Evolutionary conservation across 2,329 filamentous ascomycete species (phyloP).

Genomic region (Onygena corvina): DNA sequence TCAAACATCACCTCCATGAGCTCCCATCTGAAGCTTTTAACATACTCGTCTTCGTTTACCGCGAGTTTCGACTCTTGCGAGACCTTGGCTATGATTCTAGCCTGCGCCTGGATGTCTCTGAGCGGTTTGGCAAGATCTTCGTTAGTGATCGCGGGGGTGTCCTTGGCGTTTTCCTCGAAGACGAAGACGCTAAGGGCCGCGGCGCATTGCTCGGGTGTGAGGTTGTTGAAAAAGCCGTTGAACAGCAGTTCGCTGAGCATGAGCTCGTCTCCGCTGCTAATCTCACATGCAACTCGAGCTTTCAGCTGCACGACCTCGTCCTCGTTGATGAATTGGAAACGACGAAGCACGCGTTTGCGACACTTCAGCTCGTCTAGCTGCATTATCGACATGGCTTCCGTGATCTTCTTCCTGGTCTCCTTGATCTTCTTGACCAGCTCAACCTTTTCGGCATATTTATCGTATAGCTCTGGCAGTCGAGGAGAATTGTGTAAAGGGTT

Average conservation of each 20-base stretch:
- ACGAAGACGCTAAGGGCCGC: conserved; percentile 87
- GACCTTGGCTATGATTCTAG: conserved; percentile 79
- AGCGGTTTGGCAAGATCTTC: conserved; percentile 80
- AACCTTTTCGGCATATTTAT: conserved; percentile 74
- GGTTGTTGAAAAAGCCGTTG: conserved; percentile 94
- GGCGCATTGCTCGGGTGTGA: conserved; percentile 76
- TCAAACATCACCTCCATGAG: conserved; percentile 92
- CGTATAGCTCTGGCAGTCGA: conserved; percentile 69
- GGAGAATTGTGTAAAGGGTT: conserved; percentile 90
- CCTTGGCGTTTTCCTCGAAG: conserved; percentile 88
- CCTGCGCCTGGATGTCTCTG: conserved; percentile 75
- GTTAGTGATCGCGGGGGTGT: conserved; percentile 52
- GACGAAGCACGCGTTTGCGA: conserved; percentile 84
- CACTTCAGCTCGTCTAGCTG: conserved; percentile 95
- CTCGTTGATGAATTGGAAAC: conserved; percentile 91
- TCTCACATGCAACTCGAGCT: conserved; percentile 93
- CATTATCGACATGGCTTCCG: conserved; percentile 71
- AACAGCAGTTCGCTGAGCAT: conserved; percentile 88
- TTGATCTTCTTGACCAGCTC: conserved; percentile 68
- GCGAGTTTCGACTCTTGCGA: conserved; percentile 87
- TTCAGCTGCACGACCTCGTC: conserved; percentile 92
- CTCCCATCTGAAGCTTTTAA: conserved; percentile 79
- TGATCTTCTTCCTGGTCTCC: conserved; percentile 73
- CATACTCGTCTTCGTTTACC: conserved; percentile 90
- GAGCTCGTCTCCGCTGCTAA: conserved; percentile 90